A percentile compares a stretch with the other conserved stretches of the same genome.
phyloP scores from a whole-genome alignment of 495 filamentous ascomycete genomes.

The Halenospora varia region DNA sequence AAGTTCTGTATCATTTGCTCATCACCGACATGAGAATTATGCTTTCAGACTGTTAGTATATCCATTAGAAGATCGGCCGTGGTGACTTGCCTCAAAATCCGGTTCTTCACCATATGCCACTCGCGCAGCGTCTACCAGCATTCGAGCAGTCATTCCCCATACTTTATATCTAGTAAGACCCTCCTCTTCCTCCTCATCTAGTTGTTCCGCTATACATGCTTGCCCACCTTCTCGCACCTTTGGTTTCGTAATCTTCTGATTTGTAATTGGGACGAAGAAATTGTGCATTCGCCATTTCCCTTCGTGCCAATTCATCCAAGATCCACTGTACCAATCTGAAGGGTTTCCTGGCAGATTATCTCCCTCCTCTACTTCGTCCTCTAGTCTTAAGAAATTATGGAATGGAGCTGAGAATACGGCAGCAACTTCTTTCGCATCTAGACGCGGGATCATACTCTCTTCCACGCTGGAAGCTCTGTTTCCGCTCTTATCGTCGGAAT shows the following conservation, averaged over 20 bases:
- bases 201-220: conserved; percentile 29
- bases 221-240: conserved; percentile 24
- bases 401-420: conserved; percentile 88
- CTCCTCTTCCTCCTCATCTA: conserved; percentile 40
- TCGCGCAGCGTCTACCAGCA: conserved; percentile 79
- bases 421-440: conserved; percentile 83
- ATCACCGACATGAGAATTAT: conserved; percentile 76
- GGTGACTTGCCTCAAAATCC: conserved; percentile 58
- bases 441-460: conserved; percentile 65
- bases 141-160: conserved; percentile 89
- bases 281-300: conserved; percentile 75
- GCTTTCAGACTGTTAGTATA: conserved; percentile 27
- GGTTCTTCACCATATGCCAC: conserved; percentile 78
- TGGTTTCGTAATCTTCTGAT: conserved; percentile 56
- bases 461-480: conserved; percentile 35
- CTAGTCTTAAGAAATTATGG: conserved; percentile 57
- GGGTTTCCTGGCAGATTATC: conserved; percentile 44
- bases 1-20: conserved; percentile 67
- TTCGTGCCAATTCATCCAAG: conserved; percentile 63
- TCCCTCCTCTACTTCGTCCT: conserved; percentile 39
- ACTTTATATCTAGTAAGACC: conserved; percentile 63
- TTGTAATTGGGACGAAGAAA: conserved; percentile 74
- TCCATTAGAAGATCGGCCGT: not conserved
- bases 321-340: conserved; percentile 60
- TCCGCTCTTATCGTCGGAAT: conserved; percentile 39